These are phyloP conservation scores for Lactarius sanguifluus DNA, from an alignment of 768 basidiomycete genomes.

Conservation along the genomic window DNA sequence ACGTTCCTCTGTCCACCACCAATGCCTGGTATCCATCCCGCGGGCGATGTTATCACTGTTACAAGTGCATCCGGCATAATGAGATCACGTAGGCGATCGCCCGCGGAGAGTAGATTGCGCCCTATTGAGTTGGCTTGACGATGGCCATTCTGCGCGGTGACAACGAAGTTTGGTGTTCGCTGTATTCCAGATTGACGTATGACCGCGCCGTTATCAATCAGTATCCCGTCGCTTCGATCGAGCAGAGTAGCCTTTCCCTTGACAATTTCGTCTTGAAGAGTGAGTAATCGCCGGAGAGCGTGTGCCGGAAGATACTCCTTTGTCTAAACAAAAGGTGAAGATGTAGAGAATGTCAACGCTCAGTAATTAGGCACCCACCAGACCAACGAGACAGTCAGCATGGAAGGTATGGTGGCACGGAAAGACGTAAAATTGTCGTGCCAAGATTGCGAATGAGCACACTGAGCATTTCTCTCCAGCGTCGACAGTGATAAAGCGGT, in stretches of 20 bases:
- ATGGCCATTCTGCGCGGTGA: conserved; percentile 57
- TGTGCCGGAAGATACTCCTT: conserved; percentile 88
- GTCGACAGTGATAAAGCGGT: conserved; percentile 91
- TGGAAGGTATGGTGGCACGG: conserved; percentile 98
- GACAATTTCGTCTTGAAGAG: conserved; percentile 82
- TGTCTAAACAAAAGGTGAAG: conserved; percentile 52
- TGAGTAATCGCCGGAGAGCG: conserved; percentile 79
- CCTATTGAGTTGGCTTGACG: conserved; percentile 69
- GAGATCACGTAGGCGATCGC: conserved; percentile 85
- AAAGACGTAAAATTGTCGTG: conserved; percentile 96
- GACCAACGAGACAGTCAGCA: conserved; percentile 91
- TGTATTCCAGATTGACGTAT: conserved; percentile 51
- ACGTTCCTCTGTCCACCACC: conserved; percentile 45
- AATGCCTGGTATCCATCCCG: conserved; percentile 71
- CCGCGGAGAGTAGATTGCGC: conserved; percentile 80
- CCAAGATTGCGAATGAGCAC: conserved; percentile 74
- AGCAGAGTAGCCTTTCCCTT: conserved; percentile 44
- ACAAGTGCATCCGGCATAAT: conserved; percentile 94
- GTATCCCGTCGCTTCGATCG: conserved; percentile 34
- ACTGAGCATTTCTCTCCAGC: conserved; percentile 81
- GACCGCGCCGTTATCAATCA: conserved; percentile 29
- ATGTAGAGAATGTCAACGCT: not conserved
- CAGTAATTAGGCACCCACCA: conserved; percentile 57
- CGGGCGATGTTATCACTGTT: conserved; percentile 71
- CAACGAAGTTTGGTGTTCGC: conserved; percentile 68